phyloP scores from a whole-genome alignment of 257 asterid species.

The Catharanthus roseus region DNA sequence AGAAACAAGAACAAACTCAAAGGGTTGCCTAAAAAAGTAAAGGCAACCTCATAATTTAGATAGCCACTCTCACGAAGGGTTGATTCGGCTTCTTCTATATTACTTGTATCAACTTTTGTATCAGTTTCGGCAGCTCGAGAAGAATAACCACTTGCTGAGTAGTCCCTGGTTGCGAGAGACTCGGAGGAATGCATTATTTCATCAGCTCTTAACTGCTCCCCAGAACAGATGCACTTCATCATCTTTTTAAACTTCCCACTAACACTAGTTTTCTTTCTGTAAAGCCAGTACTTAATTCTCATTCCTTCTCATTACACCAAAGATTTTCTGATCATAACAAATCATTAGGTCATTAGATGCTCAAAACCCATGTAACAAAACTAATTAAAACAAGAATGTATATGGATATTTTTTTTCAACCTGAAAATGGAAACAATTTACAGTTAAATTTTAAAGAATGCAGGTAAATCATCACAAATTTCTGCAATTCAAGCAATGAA shows the following conservation, averaged over 20 bases:
- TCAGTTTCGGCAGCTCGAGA: slow-evolving; percentile 77
- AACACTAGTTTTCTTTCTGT: slow-evolving; percentile 42
- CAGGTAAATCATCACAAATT: background rate
- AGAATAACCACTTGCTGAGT: slow-evolving; percentile 83
- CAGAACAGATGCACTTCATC: slow-evolving; percentile 98
- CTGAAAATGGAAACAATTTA: background rate
- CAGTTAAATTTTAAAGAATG: background rate
- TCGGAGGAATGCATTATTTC: slow-evolving; percentile 78
- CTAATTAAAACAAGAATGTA: too few relatives aligned
- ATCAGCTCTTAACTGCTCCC: slow-evolving; percentile 62
- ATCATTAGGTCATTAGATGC: slow-evolving; percentile 1
- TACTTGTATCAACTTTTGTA: slow-evolving; percentile 56
- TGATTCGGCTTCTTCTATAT: slow-evolving; percentile 93
- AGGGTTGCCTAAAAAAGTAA: too few relatives aligned
- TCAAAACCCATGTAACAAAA: background rate
- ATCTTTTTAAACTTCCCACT: slow-evolving; percentile 51
- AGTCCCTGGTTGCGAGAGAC: slow-evolving; percentile 89
- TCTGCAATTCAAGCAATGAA: background rate
- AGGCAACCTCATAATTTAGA: slow-evolving; percentile 71
- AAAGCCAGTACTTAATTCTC: slow-evolving; percentile 73
- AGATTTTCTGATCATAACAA: slow-evolving; percentile 26
- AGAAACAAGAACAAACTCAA: background rate
- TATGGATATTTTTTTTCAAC: background rate
- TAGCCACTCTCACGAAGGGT: slow-evolving; percentile 90
- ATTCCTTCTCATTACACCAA: slow-evolving; percentile 56